Base-by-base conservation (phyloP, 371 early-diverging fungal genomes). In the Mortierella sp. region DNA sequence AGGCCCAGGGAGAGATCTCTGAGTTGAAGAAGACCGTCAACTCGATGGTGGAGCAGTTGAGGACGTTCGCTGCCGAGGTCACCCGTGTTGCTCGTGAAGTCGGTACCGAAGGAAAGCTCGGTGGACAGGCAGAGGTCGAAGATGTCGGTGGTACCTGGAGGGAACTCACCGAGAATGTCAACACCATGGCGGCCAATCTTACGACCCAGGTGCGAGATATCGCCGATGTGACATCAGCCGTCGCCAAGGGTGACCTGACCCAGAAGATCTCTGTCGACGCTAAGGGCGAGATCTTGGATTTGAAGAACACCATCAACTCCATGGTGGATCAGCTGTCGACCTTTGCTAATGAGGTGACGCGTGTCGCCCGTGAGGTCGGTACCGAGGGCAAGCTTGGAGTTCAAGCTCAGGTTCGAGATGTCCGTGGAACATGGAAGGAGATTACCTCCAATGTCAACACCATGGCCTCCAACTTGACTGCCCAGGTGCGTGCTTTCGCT, bases 91-190 rank as follows among this genome's bases (percentile, higher is more conserved):
- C 89, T 3, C 72, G 68, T 22, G 87, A 86, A 71, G 93, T 91
- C 19, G 93, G 92, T 2, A 90, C 91, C 0, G 90, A 90, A 55
- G 91, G 90, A 45, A 80, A 31, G 14, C 34, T 66, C 6, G 66
- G 86, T 79, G n/a, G 66, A 0, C 88, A 85, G 47, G 93, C 94
- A 10, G 73, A 86, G 0, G 92, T 92, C 7, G 84, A 87, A n/a
- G 90, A 88, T 68, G 91, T 93, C 0, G 92, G 86, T 39, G 90
- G 91, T 37, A 90, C 89, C 9, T 90, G 90, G 90, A 88, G 88
- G 71, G 89, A 89, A 50, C 68, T 90, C 24, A 90, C 90, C 7
- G 90, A 90, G 47, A 90, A 89, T 73, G 90, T 90, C 14, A 90
- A 90, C 37, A 75, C 75, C 34, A 87, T 87, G 87, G 87, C 87